Percentiles rank a stretch among this genome's conserved stretches.
phyloP scores from a whole-genome alignment of 495 filamentous ascomycete genomes.

The Cryomyces minteri region DNA sequence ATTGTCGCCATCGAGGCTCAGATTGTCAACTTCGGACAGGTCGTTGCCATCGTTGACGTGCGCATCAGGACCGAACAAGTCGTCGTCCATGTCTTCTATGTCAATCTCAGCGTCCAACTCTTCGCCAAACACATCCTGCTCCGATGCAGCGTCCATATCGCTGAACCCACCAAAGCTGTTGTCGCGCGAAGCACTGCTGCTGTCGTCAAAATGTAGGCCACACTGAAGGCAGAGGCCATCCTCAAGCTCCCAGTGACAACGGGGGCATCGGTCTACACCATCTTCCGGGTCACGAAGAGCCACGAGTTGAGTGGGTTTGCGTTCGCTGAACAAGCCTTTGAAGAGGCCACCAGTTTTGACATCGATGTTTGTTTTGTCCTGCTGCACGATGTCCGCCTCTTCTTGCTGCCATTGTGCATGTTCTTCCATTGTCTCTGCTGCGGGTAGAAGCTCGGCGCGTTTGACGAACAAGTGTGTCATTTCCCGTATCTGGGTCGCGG shows the following conservation, averaged over 20 bases:
- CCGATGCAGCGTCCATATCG: conserved; percentile 15
- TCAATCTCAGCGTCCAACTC: conserved; percentile 18
- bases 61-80: conserved; percentile 8
- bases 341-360: conserved; percentile 40
- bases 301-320: conserved; percentile 6
- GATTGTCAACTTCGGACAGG: conserved; percentile 11
- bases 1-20: conserved; percentile 1
- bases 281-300: conserved; percentile 40
- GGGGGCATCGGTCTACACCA: conserved; percentile 42
- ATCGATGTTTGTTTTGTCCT: conserved; percentile 31
- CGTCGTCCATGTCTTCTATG: conserved; percentile 9
- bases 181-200: conserved; percentile 11
- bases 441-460: conserved; percentile 42
- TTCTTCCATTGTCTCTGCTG: conserved; percentile 41
- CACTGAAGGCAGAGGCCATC: conserved; percentile 35
- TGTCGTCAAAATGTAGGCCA: conserved; percentile 27
- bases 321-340: conserved; percentile 38
- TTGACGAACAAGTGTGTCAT: conserved; percentile 47
- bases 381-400: conserved; percentile 30
- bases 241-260: conserved; percentile 47
- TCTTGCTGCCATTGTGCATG: conserved; percentile 38
- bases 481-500: conserved; percentile 36
- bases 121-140: conserved; percentile 11
- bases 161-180: conserved; percentile 14
- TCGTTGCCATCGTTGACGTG: conserved; percentile 6